These are phyloP conservation scores for Debaryomyces udenii DNA, from an alignment of 1,139 yeast genomes.

Conservation along the genomic window DNA sequence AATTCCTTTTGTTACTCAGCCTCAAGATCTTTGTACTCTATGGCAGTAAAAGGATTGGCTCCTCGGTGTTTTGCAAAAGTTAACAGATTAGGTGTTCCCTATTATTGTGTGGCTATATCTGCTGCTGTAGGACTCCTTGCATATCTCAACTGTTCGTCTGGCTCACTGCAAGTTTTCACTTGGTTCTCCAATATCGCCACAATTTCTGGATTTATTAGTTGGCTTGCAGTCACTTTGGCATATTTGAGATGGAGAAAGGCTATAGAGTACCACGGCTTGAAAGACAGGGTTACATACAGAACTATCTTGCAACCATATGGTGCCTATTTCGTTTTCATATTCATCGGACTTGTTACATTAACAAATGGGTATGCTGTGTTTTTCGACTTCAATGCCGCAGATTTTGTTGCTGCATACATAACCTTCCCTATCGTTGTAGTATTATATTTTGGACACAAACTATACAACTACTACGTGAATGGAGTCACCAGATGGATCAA, in stretches of 20 bases:
- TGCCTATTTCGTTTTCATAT: slow-evolving; percentile 51
- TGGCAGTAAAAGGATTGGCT: slow-evolving; percentile 65
- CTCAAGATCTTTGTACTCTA: slow-evolving; percentile 66
- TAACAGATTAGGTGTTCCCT: slow-evolving; percentile 69
- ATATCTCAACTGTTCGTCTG: slow-evolving; percentile 60
- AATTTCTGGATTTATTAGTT: slow-evolving; percentile 68
- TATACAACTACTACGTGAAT: slow-evolving; percentile 30
- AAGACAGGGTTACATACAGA: slow-evolving; percentile 51
- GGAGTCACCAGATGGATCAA: slow-evolving; percentile 36
- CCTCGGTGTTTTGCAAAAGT: slow-evolving; percentile 59
- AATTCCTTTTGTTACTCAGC: slow-evolving; percentile 75
- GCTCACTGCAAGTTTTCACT: slow-evolving; percentile 58
- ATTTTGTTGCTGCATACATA: slow-evolving; percentile 64
- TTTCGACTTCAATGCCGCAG: slow-evolving; percentile 52
- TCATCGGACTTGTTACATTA: slow-evolving; percentile 48
- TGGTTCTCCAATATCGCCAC: slow-evolving; percentile 75
- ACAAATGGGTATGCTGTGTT: slow-evolving; percentile 65
- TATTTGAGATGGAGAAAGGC: slow-evolving; percentile 61
- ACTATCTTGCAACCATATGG: slow-evolving; percentile 54
- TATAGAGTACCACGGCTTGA: slow-evolving; percentile 40
- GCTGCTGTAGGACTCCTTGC: slow-evolving; percentile 50
- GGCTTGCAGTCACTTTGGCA: slow-evolving; percentile 56
- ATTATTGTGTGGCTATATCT: slow-evolving; percentile 42
- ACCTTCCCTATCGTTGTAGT: slow-evolving; percentile 57
- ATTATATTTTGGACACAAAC: slow-evolving; percentile 48